These are phyloP conservation scores for Carex sylvatica DNA, from an alignment of 202 grass and related monocot species.

Conservation along the genomic window DNA sequence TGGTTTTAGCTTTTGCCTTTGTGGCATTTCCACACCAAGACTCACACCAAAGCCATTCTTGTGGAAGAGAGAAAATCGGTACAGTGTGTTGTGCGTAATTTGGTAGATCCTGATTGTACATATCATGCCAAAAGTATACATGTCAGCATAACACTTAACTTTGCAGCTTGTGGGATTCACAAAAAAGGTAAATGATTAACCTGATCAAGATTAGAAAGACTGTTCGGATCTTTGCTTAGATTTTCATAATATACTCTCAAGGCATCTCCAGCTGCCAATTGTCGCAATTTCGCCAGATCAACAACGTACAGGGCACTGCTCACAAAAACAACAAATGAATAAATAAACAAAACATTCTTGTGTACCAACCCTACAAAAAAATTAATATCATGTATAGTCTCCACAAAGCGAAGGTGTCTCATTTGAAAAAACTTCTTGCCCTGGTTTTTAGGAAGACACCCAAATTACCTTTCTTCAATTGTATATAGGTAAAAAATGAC, in stretches of 20 bases:
- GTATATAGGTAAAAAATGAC: neutral
- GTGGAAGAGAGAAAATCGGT: conserved; percentile 97
- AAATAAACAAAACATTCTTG: neutral
- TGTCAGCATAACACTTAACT: conserved; percentile 9
- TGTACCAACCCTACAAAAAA: neutral
- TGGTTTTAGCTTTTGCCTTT: conserved; percentile 88
- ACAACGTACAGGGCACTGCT: conserved; percentile 97
- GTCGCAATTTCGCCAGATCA: conserved; percentile 92
- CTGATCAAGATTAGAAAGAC: conserved; percentile 99
- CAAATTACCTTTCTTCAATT: neutral
- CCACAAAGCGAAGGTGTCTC: neutral
- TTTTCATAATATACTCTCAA: conserved; percentile 89
- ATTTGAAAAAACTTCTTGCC: neutral
- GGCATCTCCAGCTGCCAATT: conserved; percentile 91
- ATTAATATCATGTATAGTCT: conserved; percentile 1
- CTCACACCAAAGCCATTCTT: conserved; percentile 99
- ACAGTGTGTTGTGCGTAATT: conserved; percentile 98
- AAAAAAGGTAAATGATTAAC: conserved; percentile 30
- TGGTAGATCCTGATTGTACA: conserved; percentile 77
- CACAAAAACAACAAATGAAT: conserved; percentile 22
- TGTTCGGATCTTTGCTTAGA: conserved; percentile 97
- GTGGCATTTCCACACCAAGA: conserved; percentile 98
- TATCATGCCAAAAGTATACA: conserved; percentile 10
- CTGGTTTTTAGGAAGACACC: neutral
- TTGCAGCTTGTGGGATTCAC: neutral